Evolutionary conservation across 495 filamentous ascomycete species (phyloP).

Genomic region (Arthonia radiata): DNA sequence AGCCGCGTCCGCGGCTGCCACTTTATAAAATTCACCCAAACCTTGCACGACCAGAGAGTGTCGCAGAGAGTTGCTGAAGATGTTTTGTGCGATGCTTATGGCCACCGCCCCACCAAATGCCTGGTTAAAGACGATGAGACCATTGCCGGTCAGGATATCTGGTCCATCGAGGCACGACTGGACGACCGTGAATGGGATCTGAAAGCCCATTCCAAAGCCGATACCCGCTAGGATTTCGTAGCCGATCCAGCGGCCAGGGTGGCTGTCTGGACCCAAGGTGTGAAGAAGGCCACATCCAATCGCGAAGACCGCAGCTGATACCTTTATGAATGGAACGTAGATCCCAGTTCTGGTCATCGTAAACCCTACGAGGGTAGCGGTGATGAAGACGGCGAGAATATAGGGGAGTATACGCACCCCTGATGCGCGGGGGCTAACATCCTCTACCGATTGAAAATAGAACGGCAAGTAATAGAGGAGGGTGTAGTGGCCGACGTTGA

Average conservation of each 20-base stretch:
- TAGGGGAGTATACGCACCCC: too few relatives aligned
- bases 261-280: constrained; percentile 9
- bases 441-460: too few relatives aligned
- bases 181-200: constrained; percentile 13
- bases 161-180: constrained; percentile 10
- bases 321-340: too few relatives aligned
- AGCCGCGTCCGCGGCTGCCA: constrained; percentile 14
- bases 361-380: too few relatives aligned
- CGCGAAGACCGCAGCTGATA: too few relatives aligned
- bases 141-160: constrained; percentile 14
- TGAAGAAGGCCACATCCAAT: constrained; percentile 12
- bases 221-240: constrained; percentile 14
- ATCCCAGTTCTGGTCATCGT: too few relatives aligned
- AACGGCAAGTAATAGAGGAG: too few relatives aligned
- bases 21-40: constrained; percentile 7
- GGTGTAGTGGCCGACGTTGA: too few relatives aligned
- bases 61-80: constrained; percentile 10
- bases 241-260: constrained; percentile 10
- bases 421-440: too few relatives aligned
- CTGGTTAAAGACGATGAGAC: constrained; percentile 15
- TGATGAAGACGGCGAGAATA: too few relatives aligned
- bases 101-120: constrained; percentile 14
- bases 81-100: constrained; percentile 14
- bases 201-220: constrained; percentile 11
- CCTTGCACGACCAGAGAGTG: too few relatives aligned